These are phyloP conservation scores for Calonectria pauciramosa DNA, from an alignment of 2,329 filamentous ascomycete species.

Conservation along the genomic window DNA sequence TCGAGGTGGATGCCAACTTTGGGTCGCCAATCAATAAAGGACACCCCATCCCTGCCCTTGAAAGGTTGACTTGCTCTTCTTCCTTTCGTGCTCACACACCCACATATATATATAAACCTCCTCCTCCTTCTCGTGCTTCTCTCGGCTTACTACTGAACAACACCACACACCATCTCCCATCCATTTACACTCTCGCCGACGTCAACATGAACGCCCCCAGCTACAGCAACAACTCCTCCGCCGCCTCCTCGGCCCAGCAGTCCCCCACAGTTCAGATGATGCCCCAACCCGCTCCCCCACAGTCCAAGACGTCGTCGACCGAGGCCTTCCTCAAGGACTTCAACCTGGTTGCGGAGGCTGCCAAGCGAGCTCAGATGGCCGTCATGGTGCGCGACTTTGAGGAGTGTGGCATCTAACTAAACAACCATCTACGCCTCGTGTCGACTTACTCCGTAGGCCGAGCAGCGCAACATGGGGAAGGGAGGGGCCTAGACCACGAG, in stretches of 20 bases:
- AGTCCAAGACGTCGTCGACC: constrained; percentile 57
- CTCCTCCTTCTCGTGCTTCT: not conserved
- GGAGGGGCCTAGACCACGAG: constrained; percentile 3
- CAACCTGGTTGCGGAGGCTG: constrained; percentile 90
- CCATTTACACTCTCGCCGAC: constrained; percentile 22
- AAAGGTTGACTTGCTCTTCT: not conserved
- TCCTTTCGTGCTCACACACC: not conserved
- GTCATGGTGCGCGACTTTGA: constrained; percentile 90
- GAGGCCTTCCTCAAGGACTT: constrained; percentile 82
- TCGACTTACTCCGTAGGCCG: not conserved
- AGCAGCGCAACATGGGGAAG: constrained; percentile 9
- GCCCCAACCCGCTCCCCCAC: constrained; percentile 44
- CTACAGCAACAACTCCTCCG: constrained; percentile 44
- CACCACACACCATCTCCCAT: constrained; percentile 7
- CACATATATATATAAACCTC: not conserved
- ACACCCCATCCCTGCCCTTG: not conserved
- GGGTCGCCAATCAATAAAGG: constrained; percentile 13
- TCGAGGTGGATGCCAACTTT: constrained; percentile 7
- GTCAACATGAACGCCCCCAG: constrained; percentile 51
- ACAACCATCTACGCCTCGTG: not conserved
- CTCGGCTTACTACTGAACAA: not conserved
- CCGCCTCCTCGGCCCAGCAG: constrained; percentile 47
- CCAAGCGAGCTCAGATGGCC: constrained; percentile 92
- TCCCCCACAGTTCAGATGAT: constrained; percentile 48
- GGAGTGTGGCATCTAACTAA: constrained; percentile 70